Evolutionary conservation across 257 asterid genomes (phyloP).

Genomic region (Eucommia ulmoides): DNA sequence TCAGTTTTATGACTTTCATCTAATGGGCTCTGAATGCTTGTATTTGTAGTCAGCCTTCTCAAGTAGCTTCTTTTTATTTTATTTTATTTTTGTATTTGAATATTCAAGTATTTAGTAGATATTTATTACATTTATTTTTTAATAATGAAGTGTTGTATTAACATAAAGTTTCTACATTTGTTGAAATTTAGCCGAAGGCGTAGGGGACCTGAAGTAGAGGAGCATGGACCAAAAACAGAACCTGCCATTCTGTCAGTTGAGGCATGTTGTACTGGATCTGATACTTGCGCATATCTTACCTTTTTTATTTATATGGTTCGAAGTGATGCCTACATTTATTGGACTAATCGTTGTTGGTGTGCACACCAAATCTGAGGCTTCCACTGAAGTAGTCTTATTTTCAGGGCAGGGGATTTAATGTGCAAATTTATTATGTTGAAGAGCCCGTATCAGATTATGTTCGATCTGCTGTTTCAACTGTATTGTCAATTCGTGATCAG

Average conservation of each 20-base stretch:
- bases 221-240: conserved; percentile 39
- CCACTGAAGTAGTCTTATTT: conserved; percentile 6
- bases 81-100: too few species aligned
- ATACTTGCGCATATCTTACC: background rate
- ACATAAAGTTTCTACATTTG: conserved; percentile 7
- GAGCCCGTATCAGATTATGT: conserved; percentile 83
- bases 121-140: too few species aligned
- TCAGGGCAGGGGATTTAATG: conserved; percentile 90
- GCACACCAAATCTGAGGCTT: background rate
- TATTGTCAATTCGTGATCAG: conserved; percentile 68
- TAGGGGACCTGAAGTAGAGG: conserved; percentile 34
- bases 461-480: conserved; percentile 67
- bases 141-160: too few species aligned
- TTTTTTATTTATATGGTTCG: background rate
- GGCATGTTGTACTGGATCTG: conserved; percentile 26
- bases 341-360: too few species aligned
- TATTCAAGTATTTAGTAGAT: too few species aligned
- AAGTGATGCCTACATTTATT: background rate
- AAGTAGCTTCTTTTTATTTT: too few species aligned
- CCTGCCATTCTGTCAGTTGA: conserved; percentile 93
- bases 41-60: too few species aligned
- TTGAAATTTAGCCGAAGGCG: conserved; percentile 38
- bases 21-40: too few species aligned
- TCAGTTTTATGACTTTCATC: too few species aligned
- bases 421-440: conserved; percentile 63